Percentiles rank a stretch among this genome's conserved stretches.
phyloP scores from a whole-genome alignment of 2,329 filamentous ascomycete species.

The Ascochyta rabiei region DNA sequence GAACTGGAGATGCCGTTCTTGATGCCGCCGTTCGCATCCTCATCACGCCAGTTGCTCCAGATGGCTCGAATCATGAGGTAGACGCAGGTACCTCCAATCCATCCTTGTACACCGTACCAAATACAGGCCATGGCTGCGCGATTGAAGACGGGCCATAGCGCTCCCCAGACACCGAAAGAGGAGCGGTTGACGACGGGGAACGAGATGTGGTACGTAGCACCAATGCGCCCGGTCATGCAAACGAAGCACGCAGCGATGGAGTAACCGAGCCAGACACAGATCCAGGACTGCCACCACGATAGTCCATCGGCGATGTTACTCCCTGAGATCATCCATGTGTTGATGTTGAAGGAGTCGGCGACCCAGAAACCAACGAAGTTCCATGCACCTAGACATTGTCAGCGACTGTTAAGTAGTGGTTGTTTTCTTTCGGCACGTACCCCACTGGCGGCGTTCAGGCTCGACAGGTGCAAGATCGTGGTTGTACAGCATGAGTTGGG shows the following conservation, averaged over 20 bases:
- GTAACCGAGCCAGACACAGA: constrained; percentile 87
- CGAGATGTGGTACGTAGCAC: constrained; percentile 84
- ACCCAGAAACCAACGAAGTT: constrained; percentile 19
- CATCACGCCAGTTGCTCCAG: constrained; percentile 70
- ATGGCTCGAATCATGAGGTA: constrained; percentile 88
- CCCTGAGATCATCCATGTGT: constrained; percentile 92
- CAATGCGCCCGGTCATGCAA: constrained; percentile 79
- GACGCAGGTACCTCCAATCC: constrained; percentile 81
- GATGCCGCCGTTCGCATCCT: constrained; percentile 52
- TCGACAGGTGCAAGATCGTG: constrained; percentile 80
- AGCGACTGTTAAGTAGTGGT: background rate
- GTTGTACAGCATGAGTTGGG: constrained; percentile 87
- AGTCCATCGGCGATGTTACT: constrained; percentile 79
- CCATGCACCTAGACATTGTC: constrained; percentile 8
- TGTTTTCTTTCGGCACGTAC: constrained; percentile 36
- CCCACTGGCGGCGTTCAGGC: constrained; percentile 80
- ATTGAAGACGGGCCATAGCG: constrained; percentile 87
- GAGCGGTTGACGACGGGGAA: constrained; percentile 81
- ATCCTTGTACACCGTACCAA: constrained; percentile 86
- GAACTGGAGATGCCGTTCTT: constrained; percentile 71
- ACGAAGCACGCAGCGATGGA: constrained; percentile 73
- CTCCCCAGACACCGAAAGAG: constrained; percentile 88
- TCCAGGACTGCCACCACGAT: constrained; percentile 84
- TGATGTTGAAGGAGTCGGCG: constrained; percentile 58
- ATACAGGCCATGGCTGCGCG: constrained; percentile 86